phyloP scores from a whole-genome alignment of 495 filamentous ascomycete species.

The Collariella sp. region DNA sequence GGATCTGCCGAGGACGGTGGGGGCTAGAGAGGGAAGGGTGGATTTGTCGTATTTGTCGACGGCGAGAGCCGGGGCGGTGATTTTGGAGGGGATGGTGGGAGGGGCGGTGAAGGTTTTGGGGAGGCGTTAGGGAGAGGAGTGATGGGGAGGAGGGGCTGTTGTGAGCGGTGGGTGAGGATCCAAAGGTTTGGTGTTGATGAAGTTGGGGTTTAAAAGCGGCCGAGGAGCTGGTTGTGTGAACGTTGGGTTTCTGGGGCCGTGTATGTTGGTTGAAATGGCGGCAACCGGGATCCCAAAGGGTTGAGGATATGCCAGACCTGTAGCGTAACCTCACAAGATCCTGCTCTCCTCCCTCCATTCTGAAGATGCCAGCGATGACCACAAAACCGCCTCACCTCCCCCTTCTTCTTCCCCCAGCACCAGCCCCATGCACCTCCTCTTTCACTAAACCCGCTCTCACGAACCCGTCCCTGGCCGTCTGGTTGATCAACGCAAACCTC shows the following conservation, averaged over 20 bases:
- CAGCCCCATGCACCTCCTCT: conserved; percentile 32
- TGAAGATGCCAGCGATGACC: not conserved
- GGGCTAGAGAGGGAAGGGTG: conserved; percentile 30
- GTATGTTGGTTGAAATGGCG: no score
- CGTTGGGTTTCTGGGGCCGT: no score
- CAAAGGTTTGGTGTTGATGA: no score
- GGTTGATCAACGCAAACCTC: conserved; percentile 82
- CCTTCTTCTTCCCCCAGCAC: conserved; percentile 49
- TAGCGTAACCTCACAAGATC: no score
- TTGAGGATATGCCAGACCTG: no score
- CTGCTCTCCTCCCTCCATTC: conserved; percentile 12
- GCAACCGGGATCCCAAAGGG: not conserved
- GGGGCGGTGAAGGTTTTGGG: conserved; percentile 57
- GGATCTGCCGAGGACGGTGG: conserved; percentile 43
- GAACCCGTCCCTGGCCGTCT: conserved; percentile 75
- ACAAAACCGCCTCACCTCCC: conserved; percentile 18
- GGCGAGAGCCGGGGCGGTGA: conserved; percentile 80
- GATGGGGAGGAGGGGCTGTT: not conserved
- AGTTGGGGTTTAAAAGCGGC: no score
- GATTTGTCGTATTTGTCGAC: conserved; percentile 90
- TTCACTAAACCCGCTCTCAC: conserved; percentile 63
- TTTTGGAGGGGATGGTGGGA: conserved; percentile 65
- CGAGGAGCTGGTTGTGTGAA: no score
- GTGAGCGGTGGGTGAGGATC: no score
- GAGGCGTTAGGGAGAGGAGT: conserved; percentile 15